Percentiles rank a stretch among this genome's conserved stretches.
Conservation (phyloP, 202 grass and related monocot genomes). For the Dendrocalamus latiflorus region DNA sequence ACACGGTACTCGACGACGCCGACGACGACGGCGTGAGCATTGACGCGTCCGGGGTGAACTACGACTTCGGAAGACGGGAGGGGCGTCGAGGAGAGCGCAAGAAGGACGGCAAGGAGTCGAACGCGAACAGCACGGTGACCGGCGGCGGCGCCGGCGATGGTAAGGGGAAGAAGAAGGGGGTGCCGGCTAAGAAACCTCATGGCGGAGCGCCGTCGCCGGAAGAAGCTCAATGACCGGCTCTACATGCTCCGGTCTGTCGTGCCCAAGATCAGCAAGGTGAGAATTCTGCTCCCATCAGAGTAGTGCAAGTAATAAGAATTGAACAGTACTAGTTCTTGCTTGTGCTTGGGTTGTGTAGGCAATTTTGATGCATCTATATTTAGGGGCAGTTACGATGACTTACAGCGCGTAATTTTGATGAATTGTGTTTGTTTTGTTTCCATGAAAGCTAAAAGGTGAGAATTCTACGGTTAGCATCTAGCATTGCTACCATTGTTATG, state of each 20-base stretch:
- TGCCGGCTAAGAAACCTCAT: conserved; percentile 97
- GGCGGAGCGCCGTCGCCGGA: conserved; percentile 88
- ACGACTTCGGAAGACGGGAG: conserved; percentile 74
- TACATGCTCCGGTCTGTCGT: conserved; percentile 98
- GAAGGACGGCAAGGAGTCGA: conserved; percentile 57
- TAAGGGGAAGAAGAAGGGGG: conserved; percentile 84
- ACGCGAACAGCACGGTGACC: conserved; percentile 67
- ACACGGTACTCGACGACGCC: conserved; percentile 33
- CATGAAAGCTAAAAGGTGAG: not conserved
- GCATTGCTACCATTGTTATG: not conserved
- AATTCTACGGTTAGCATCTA: conserved; percentile 2
- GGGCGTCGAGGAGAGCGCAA: conserved; percentile 55
- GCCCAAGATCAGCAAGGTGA: conserved; percentile 99
- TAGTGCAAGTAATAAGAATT: not conserved
- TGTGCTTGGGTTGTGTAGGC: not conserved
- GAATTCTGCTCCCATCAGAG: conserved; percentile 11
- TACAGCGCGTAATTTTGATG: not conserved
- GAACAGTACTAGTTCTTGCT: not conserved
- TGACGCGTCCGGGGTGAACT: conserved; percentile 66
- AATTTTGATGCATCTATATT: not conserved
- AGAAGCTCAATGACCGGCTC: conserved; percentile 97
- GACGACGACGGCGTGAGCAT: conserved; percentile 61
- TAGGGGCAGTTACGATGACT: not conserved
- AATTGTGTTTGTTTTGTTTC: not conserved
- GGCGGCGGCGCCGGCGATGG: conserved; percentile 42